Conservation (phyloP, 805 yeast genomes). For the Starmerella davenportii region DNA sequence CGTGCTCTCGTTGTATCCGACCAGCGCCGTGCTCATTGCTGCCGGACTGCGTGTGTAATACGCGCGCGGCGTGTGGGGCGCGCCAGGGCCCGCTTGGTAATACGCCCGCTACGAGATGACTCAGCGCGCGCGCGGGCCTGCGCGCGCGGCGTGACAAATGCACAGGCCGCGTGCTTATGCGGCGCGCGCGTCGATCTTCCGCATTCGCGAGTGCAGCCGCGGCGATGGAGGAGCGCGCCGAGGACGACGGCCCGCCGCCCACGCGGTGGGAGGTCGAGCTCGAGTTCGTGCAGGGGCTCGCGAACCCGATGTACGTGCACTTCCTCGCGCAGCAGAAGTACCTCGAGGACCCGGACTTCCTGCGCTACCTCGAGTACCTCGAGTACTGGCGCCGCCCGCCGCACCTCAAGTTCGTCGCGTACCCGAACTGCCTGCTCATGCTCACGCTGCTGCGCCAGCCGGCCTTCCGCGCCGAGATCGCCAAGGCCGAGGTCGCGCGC, state of each 20-base stretch:
- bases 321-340: slow-evolving; percentile 71
- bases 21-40: slow-evolving; percentile 19
- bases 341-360: slow-evolving; percentile 51
- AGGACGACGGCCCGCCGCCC: slow-evolving; percentile 23
- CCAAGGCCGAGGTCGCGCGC: slow-evolving; percentile 27
- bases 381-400: slow-evolving; percentile 71
- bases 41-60: no score
- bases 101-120: no score
- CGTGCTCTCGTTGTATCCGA: slow-evolving; percentile 45
- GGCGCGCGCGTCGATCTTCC: no score
- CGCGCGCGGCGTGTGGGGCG: no score
- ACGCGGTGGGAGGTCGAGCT: slow-evolving; percentile 70
- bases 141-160: no score
- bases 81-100: no score
- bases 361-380: slow-evolving; percentile 59
- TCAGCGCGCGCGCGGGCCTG: no score
- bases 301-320: slow-evolving; percentile 74
- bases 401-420: slow-evolving; percentile 52
- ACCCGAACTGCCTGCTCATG: slow-evolving; percentile 78
- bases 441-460: slow-evolving; percentile 37
- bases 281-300: slow-evolving; percentile 86
- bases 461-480: slow-evolving; percentile 25
- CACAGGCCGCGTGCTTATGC: no score
- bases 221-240: no score
- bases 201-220: no score